Evolutionary conservation across 78 protist species (phyloP).

Genomic region (Guillardia theta): DNA sequence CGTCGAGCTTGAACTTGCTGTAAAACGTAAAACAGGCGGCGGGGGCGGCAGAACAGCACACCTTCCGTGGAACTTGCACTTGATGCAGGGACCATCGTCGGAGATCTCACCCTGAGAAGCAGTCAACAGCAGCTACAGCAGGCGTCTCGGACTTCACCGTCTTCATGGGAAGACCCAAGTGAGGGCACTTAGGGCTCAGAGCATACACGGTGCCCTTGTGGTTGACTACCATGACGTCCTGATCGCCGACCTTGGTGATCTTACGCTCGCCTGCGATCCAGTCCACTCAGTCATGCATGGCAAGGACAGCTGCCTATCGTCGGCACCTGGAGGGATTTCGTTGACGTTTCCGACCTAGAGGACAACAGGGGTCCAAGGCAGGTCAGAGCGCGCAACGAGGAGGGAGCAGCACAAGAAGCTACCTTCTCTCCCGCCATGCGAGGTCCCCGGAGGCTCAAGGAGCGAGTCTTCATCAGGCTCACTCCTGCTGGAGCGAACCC

Average conservation of each 20-base stretch:
- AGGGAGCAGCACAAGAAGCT: not conserved
- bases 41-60: not conserved
- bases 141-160: too few species aligned
- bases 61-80: slow-evolving; percentile 2
- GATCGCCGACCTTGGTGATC: slow-evolving; percentile 13
- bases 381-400: not conserved
- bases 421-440: not conserved
- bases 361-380: not conserved
- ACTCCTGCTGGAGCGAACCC: too few species aligned
- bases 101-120: not conserved
- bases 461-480: too few species aligned
- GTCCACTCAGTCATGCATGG: too few species aligned
- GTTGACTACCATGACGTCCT: not conserved
- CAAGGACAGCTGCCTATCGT: too few species aligned
- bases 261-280: not conserved
- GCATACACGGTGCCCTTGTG: not conserved
- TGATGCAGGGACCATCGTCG: not conserved
- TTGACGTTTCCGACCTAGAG: not conserved
- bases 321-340: not conserved
- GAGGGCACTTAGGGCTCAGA: not conserved
- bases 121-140: too few species aligned
- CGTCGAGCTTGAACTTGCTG: not conserved
- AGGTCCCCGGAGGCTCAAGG: not conserved
- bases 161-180: not conserved
- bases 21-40: not conserved